phyloP scores from a whole-genome alignment of 441 rosid genomes.

The Gossypium davidsonii region DNA sequence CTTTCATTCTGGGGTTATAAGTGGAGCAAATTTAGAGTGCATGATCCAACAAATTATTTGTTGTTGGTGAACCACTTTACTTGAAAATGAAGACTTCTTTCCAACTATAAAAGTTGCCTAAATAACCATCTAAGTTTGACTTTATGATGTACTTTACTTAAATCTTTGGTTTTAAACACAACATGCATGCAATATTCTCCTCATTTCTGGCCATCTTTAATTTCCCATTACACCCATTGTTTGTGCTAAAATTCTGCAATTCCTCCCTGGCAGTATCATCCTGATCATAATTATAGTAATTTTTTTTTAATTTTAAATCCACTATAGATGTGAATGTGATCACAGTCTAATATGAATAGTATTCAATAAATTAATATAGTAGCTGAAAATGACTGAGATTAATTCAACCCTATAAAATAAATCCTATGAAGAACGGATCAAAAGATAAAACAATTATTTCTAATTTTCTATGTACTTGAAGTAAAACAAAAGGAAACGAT shows the following conservation, averaged over 20 bases:
- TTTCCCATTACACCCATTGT: neutral
- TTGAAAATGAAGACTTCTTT: conserved; percentile 1
- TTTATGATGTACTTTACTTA: neutral
- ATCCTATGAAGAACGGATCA: neutral
- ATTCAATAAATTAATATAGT: neutral
- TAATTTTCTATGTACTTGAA: neutral
- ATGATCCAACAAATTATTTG: neutral
- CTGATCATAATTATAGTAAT: neutral
- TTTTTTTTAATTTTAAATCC: neutral
- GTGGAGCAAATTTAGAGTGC: no score
- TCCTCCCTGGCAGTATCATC: neutral
- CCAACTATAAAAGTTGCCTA: neutral
- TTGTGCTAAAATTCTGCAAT: neutral
- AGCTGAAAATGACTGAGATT: neutral
- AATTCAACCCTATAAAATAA: neutral
- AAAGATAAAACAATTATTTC: neutral
- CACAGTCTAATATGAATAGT: neutral
- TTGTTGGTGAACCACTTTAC: conserved; percentile 22
- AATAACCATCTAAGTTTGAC: neutral
- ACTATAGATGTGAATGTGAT: no score
- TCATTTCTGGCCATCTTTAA: neutral
- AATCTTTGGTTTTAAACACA: neutral
- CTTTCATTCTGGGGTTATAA: no score
- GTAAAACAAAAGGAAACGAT: neutral
- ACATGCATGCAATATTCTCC: neutral